phyloP scores from a whole-genome alignment of 2,329 filamentous ascomycete genomes.

The Talaromyces albobiverticillius region DNA sequence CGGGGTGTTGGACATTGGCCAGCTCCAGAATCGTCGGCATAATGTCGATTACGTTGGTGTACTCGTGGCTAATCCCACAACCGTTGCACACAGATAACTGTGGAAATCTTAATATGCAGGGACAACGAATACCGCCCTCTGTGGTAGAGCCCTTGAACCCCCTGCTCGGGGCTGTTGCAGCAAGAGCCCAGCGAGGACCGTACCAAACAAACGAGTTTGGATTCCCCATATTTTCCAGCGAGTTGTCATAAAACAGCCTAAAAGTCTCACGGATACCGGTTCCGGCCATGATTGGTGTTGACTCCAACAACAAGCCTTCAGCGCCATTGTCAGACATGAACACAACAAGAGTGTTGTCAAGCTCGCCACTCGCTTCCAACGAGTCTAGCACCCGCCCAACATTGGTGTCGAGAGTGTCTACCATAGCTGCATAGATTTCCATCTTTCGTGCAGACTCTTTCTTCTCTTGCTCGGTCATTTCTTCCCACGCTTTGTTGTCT shows the following conservation, averaged over 20 bases:
- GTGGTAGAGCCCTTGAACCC: constrained; percentile 31
- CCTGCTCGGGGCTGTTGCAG: constrained; percentile 41
- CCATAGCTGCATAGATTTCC: constrained; percentile 52
- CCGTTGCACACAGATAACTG: constrained; percentile 13
- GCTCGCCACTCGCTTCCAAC: constrained; percentile 45
- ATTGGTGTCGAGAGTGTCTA: constrained; percentile 46
- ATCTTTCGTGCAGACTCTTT: constrained; percentile 45
- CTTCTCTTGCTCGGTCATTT: constrained; percentile 37
- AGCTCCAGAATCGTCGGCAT: constrained; percentile 35
- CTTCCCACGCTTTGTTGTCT: constrained; percentile 42
- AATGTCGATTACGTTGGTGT: constrained; percentile 37
- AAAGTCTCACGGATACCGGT: constrained; percentile 42
- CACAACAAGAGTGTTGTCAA: constrained; percentile 50
- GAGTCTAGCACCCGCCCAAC: constrained; percentile 47
- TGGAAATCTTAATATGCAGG: constrained; percentile 31
- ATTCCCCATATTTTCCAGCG: constrained; percentile 46
- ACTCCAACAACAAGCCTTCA: constrained; percentile 47
- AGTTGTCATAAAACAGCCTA: constrained; percentile 51
- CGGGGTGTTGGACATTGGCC: constrained; percentile 31
- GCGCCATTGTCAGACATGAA: constrained; percentile 53
- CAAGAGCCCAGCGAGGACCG: constrained; percentile 49
- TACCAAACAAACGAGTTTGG: constrained; percentile 50
- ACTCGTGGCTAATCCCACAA: constrained; percentile 13
- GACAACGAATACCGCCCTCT: constrained; percentile 37
- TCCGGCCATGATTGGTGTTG: constrained; percentile 41